These are phyloP conservation scores for Yarrowia deformans DNA, from an alignment of 805 yeast genomes.

Conservation along the genomic window DNA sequence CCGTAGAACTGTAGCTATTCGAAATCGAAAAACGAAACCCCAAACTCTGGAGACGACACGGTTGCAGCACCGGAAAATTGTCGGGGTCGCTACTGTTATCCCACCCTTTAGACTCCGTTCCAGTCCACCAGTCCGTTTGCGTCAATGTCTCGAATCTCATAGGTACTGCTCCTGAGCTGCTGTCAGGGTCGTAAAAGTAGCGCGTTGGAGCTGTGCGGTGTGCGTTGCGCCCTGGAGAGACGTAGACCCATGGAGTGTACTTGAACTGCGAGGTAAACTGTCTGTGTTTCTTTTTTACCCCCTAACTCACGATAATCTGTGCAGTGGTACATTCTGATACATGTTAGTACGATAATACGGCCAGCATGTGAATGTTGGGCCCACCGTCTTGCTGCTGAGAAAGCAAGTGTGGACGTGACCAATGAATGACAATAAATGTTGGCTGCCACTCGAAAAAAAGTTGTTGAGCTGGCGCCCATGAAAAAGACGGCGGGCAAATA, in stretches of 20 bases:
- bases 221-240: no score
- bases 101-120: background rate
- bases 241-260: background rate
- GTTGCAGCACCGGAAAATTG: slow-evolving; percentile 21
- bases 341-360: background rate
- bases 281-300: no score
- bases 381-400: background rate
- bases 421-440: no score
- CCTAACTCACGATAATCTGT: background rate
- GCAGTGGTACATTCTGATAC: background rate
- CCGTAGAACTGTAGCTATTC: no score
- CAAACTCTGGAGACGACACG: slow-evolving; percentile 4
- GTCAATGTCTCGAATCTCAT: background rate
- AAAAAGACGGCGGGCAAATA: background rate
- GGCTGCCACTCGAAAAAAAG: no score
- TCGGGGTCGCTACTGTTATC: background rate
- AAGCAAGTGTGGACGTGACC: background rate
- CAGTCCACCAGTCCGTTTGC: background rate
- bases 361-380: slow-evolving; percentile 23
- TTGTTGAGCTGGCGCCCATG: background rate
- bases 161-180: slow-evolving; percentile 3
- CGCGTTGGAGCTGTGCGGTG: no score
- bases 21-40: no score
- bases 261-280: no score
- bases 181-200: background rate